Base-by-base conservation (phyloP, 768 basidiomycete genomes). In the Suillus clintonianus region DNA sequence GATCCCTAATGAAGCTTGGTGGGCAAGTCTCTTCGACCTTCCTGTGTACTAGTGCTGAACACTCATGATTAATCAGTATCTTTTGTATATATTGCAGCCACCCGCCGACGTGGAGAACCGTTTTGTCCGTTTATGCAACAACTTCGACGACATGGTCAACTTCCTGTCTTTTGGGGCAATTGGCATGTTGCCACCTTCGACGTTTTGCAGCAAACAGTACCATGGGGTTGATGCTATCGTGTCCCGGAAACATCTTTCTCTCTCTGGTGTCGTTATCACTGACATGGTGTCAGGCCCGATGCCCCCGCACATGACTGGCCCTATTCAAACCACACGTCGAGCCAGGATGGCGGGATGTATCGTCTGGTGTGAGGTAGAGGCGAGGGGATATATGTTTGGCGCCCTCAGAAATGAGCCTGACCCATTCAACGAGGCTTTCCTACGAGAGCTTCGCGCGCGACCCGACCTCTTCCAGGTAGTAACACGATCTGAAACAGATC, bases 401-500 rank as follows among this genome's bases (percentile, higher is more conserved):
- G 77, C 76, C 6, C 30, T 78, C 32, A 67, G 68, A 32, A 68
- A 72, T 57, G 72, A 77, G 17, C 67, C 56, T 1, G 71, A 76
- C 59, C 34, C 48, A 0, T 77, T 77, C 50, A 63, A 68, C 4
- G 51, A 64, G 0, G 69, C 71, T 10, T 78, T 78, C 41, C 56
- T 78, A 1, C 57, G 62, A 24, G 72, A 76, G 24, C 70, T 78
- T 19, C 67, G 71, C n/a, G 68, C 67, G 1, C 71, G 72, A 7
- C 77, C 74, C 2, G 73, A 78, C 39, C 63, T 75, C 2, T 78
- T 78, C 54, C 67, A 74, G 32, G 72, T 78, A 3, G 65, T 77
- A 22, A 69, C 70, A 5, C 69, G 68, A 14, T 71, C 74, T 2
- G 76, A 78, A 10, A 74, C 71, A 0, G 70, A 70, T 30, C 72